A percentile compares a stretch with the other conserved stretches of the same genome.
Evolutionary conservation across 2,329 filamentous ascomycete species (phyloP).

Genomic region (Nigrospora oryzae): DNA sequence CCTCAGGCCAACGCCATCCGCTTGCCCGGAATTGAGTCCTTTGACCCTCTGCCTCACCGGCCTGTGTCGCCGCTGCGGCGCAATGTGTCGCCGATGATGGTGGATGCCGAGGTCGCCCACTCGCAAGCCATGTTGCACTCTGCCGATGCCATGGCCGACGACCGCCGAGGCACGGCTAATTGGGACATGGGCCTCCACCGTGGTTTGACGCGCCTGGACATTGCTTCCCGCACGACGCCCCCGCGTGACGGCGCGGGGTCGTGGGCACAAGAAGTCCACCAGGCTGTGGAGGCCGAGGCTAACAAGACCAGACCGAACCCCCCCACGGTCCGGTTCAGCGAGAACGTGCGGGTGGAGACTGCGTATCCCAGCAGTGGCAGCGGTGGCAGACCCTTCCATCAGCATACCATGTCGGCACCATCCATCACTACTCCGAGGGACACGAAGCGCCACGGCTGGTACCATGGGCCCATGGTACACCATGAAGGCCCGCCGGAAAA

Average conservation of each 20-base stretch:
- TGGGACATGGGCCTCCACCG: constrained; percentile 62
- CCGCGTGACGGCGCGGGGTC: constrained; percentile 41
- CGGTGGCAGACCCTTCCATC: constrained; percentile 30
- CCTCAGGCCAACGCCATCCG: constrained; percentile 53
- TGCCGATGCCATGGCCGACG: constrained; percentile 27
- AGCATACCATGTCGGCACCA: constrained; percentile 54
- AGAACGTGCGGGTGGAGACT: constrained; percentile 25
- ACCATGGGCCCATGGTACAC: constrained; percentile 44
- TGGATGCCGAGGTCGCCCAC: constrained; percentile 46
- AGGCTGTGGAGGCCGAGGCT: constrained; percentile 44
- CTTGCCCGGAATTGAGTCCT: constrained; percentile 86
- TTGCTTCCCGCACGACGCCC: constrained; percentile 39
- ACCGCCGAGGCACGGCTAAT: constrained; percentile 42
- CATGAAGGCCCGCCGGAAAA: constrained; percentile 28
- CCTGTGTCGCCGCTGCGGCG: constrained; percentile 55
- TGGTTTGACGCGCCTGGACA: constrained; percentile 58
- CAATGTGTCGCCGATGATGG: constrained; percentile 67
- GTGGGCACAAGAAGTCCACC: constrained; percentile 50
- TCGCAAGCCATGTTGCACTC: constrained; percentile 23
- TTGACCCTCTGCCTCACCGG: constrained; percentile 65
- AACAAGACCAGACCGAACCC: constrained; percentile 38
- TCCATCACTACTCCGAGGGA: constrained; percentile 47
- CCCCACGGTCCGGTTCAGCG: constrained; percentile 47
- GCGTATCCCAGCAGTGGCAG: constrained; percentile 6
- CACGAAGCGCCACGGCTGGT: constrained; percentile 64